Evolutionary conservation across 1,284 basidiomycete genomes (phyloP).

Genomic region (Ustilago bromivora): DNA sequence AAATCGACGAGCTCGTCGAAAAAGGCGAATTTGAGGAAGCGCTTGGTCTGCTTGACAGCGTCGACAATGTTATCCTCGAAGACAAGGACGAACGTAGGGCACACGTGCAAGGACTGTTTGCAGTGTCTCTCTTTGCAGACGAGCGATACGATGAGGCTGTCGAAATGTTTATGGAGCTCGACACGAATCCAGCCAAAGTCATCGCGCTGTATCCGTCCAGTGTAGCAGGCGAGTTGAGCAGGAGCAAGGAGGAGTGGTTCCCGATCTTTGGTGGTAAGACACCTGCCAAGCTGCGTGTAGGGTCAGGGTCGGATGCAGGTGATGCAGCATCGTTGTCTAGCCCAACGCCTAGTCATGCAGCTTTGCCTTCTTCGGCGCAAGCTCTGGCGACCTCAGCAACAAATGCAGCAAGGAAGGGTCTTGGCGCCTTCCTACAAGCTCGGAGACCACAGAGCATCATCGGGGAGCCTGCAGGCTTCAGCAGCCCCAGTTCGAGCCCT

Average conservation of each 20-base stretch:
- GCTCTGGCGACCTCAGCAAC: slow-evolving; percentile 30
- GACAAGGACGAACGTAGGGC: slow-evolving; percentile 72
- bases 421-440: slow-evolving; percentile 49
- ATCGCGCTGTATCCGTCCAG: slow-evolving; percentile 86
- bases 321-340: slow-evolving; percentile 19
- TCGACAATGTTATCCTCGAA: slow-evolving; percentile 76
- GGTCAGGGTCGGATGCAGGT: slow-evolving; percentile 16
- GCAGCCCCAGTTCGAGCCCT: slow-evolving; percentile 42
- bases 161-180: slow-evolving; percentile 86
- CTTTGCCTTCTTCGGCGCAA: slow-evolving; percentile 17
- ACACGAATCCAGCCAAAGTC: slow-evolving; percentile 92
- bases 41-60: slow-evolving; percentile 80
- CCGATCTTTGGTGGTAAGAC: slow-evolving; percentile 83
- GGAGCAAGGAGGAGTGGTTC: slow-evolving; percentile 81
- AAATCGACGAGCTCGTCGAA: slow-evolving; percentile 85
- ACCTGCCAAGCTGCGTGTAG: slow-evolving; percentile 21
- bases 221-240: slow-evolving; percentile 82
- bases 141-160: slow-evolving; percentile 82
- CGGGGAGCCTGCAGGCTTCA: slow-evolving; percentile 24
- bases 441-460: slow-evolving; percentile 52
- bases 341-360: slow-evolving; percentile 31
- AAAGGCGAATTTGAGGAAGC: slow-evolving; percentile 83
- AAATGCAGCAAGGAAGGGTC: slow-evolving; percentile 53
- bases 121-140: slow-evolving; percentile 80
- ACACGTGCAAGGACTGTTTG: slow-evolving; percentile 73